These are phyloP conservation scores for Moricandia moricandioides DNA, from an alignment of 345 rosid genomes.

Conservation along the genomic window DNA sequence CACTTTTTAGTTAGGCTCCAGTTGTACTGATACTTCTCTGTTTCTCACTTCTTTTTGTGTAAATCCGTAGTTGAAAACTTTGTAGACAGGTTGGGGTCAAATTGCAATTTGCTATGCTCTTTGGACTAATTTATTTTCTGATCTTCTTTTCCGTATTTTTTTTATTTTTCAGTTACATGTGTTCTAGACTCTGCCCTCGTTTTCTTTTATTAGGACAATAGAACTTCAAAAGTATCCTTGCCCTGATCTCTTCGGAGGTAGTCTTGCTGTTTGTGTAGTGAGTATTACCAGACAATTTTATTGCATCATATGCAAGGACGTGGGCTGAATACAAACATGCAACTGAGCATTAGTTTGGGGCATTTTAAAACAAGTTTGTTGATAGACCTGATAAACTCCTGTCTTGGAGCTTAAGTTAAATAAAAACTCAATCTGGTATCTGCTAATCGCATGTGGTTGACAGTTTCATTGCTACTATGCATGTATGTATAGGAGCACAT, in stretches of 20 bases:
- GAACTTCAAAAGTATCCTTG: not conserved
- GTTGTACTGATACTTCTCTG: not conserved
- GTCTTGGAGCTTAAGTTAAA: not conserved
- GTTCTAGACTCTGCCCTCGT: not conserved
- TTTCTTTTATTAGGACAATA: not conserved
- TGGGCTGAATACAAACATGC: not conserved
- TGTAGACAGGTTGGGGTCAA: conserved; percentile 1
- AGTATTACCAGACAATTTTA: not conserved
- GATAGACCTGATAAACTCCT: not conserved
- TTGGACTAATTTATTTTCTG: not conserved
- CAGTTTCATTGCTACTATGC: not conserved
- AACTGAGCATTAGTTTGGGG: not conserved
- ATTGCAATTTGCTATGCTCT: not conserved
- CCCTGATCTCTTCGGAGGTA: not conserved
- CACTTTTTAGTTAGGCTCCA: conserved; percentile 2
- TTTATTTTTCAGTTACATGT: not conserved
- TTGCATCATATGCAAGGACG: not conserved
- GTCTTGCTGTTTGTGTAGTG: conserved; percentile 7
- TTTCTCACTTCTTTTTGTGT: not conserved
- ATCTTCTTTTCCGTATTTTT: not conserved
- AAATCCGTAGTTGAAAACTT: not conserved
- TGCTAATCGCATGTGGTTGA: not conserved
- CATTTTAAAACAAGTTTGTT: conserved; percentile 3
- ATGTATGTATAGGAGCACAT: conserved; percentile 1
- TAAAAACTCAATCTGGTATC: not conserved